Percentiles rank a stretch among this genome's conserved stretches.
phyloP scores from a whole-genome alignment of 108 stramenopile genomes.

The Nitzschia sp. region DNA sequence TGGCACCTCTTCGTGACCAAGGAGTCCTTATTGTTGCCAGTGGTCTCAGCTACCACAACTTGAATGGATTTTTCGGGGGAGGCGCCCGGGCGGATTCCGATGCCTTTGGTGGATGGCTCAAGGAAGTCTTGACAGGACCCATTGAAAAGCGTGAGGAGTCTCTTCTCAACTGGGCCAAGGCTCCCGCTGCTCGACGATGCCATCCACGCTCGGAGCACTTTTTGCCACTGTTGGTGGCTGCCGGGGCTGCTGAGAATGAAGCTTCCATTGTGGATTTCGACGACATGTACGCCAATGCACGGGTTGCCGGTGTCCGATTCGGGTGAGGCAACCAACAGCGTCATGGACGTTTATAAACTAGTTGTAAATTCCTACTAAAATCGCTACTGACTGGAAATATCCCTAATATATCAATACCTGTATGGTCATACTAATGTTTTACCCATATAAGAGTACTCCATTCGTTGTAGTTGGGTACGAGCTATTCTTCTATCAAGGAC shows the following conservation, averaged over 20 bases:
- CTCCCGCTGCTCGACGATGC: conserved; percentile 36
- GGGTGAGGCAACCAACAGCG: background rate
- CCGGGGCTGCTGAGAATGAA: conserved; percentile 26
- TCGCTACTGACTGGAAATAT: too few species aligned
- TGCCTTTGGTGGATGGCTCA: conserved; percentile 49
- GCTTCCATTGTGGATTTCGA: background rate
- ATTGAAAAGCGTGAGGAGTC: conserved; percentile 7
- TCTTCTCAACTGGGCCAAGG: conserved; percentile 37
- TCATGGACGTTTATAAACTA: too few species aligned
- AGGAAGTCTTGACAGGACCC: conserved; percentile 18
- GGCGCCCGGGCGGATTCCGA: conserved; percentile 16
- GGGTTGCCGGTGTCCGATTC: background rate
- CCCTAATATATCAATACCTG: too few species aligned
- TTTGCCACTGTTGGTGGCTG: conserved; percentile 48
- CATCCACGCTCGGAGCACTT: conserved; percentile 63
- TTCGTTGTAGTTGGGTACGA: too few species aligned
- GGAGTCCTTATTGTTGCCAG: conserved; percentile 73
- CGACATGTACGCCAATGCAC: background rate
- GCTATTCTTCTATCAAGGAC: too few species aligned
- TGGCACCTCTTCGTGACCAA: conserved; percentile 57
- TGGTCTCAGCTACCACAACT: conserved; percentile 74
- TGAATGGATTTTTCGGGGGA: conserved; percentile 40
- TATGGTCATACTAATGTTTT: too few species aligned
- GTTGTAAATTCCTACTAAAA: too few species aligned
- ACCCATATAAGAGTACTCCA: too few species aligned